phyloP scores from a whole-genome alignment of 225 moss, liverwort and hornwort species.

The Pleurozium schreberi region DNA sequence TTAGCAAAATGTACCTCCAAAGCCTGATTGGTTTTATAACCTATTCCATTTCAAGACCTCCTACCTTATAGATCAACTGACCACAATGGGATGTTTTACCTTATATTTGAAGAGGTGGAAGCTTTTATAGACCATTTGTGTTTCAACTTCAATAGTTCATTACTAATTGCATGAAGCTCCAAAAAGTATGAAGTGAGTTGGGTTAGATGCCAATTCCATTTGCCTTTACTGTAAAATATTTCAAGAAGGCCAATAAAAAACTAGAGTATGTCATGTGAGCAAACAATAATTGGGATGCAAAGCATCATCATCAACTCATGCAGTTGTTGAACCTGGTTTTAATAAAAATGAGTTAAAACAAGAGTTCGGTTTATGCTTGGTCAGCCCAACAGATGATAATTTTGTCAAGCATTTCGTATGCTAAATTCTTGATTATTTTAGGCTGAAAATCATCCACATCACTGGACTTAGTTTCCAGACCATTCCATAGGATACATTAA shows the following conservation, averaged over 20 bases:
- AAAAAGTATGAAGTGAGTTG: neutral
- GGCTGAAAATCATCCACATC: neutral
- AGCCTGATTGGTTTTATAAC: no score
- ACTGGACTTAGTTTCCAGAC: neutral
- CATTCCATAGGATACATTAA: neutral
- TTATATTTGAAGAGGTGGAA: neutral
- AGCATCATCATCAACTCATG: neutral
- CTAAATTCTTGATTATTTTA: neutral
- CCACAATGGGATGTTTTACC: no score
- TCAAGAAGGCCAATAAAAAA: neutral
- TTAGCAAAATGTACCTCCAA: no score
- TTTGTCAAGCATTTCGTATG: neutral
- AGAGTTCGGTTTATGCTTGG: neutral
- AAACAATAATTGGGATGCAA: neutral
- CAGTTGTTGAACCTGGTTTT: neutral
- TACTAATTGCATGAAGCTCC: neutral
- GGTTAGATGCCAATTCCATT: neutral
- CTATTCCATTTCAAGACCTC: no score
- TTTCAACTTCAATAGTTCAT: neutral
- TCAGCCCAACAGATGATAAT: neutral
- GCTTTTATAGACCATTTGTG: rapidly evolving
- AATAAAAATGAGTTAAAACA: neutral
- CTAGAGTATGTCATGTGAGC: neutral
- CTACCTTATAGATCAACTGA: no score
- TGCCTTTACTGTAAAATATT: no score